These are phyloP conservation scores for Colletotrichum trifolii DNA, from an alignment of 2,329 filamentous ascomycete genomes.

Conservation along the genomic window DNA sequence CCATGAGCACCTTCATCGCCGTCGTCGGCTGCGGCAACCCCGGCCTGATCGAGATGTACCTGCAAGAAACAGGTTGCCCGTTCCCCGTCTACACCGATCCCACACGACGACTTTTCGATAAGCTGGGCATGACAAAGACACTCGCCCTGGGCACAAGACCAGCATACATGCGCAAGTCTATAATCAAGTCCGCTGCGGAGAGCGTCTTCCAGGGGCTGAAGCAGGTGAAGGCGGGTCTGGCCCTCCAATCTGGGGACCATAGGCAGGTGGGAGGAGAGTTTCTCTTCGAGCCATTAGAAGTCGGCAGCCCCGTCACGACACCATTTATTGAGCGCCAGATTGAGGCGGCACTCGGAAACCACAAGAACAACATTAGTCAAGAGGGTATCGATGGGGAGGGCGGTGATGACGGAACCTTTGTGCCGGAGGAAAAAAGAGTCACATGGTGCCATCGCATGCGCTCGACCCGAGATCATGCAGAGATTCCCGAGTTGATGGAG, in stretches of 20 bases:
- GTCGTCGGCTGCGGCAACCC: conserved; percentile 80
- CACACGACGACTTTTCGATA: conserved; percentile 71
- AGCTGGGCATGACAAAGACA: conserved; percentile 76
- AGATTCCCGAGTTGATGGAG: conserved; percentile 73
- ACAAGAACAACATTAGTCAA: conserved; percentile 21
- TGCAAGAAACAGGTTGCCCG: conserved; percentile 68
- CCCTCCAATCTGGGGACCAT: conserved; percentile 72
- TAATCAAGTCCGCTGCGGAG: conserved; percentile 60
- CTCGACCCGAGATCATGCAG: conserved; percentile 81
- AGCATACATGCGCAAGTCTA: conserved; percentile 70
- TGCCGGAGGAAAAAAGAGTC: conserved; percentile 67
- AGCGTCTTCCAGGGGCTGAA: conserved; percentile 70
- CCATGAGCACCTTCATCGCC: conserved; percentile 70
- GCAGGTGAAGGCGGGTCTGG: conserved; percentile 66
- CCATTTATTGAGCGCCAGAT: conserved; percentile 51
- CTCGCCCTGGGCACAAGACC: conserved; percentile 69
- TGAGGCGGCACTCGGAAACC: conserved; percentile 35
- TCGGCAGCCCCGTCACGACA: conserved; percentile 58
- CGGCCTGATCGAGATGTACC: conserved; percentile 75
- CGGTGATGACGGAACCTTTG: conserved; percentile 41
- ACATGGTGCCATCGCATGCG: conserved; percentile 87
- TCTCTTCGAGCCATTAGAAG: conserved; percentile 70
- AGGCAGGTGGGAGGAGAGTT: conserved; percentile 82
- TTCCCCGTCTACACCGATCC: conserved; percentile 86
- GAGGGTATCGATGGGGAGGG: conserved; percentile 33